Percentiles rank a stretch among this genome's conserved stretches.
These are phyloP conservation scores for Aureobasidium subglaciale DNA, from an alignment of 2,329 filamentous ascomycete genomes.

Conservation along the genomic window DNA sequence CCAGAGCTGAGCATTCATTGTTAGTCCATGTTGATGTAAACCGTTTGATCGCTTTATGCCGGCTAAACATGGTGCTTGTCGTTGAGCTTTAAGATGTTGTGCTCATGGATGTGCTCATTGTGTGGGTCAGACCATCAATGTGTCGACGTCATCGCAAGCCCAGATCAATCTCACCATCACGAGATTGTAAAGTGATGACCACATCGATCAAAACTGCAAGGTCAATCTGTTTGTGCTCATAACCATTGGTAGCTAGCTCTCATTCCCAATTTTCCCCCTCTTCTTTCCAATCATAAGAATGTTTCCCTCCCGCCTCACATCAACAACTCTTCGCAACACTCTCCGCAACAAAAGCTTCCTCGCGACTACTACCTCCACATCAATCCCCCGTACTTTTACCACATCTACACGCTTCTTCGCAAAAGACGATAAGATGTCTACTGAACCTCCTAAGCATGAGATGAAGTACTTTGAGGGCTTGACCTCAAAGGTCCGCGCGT, in stretches of 20 bases:
- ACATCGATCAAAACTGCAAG: too few relatives aligned
- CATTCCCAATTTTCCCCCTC: neutral
- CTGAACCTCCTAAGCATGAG: conserved; percentile 33
- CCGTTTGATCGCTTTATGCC: too few relatives aligned
- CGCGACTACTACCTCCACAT: neutral
- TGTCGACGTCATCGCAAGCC: too few relatives aligned
- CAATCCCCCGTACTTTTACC: conserved; percentile 19
- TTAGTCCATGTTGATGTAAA: too few relatives aligned
- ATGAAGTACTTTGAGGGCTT: conserved; percentile 57
- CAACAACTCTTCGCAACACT: neutral
- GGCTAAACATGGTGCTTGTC: too few relatives aligned
- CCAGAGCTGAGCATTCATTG: too few relatives aligned
- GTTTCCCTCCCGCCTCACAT: neutral
- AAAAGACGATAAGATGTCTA: conserved; percentile 29
- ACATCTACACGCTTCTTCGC: conserved; percentile 22
- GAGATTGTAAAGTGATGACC: too few relatives aligned
- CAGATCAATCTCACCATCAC: too few relatives aligned
- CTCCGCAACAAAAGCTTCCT: neutral
- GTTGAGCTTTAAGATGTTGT: too few relatives aligned
- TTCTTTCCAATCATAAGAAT: neutral
- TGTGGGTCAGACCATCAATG: too few relatives aligned
- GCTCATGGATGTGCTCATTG: too few relatives aligned
- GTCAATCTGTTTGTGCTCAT: too few relatives aligned
- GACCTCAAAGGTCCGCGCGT: conserved; percentile 47
- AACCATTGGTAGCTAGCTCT: neutral